phyloP scores from a whole-genome alignment of 2,329 filamentous ascomycete species.

The Coniochaeta prunicola region DNA sequence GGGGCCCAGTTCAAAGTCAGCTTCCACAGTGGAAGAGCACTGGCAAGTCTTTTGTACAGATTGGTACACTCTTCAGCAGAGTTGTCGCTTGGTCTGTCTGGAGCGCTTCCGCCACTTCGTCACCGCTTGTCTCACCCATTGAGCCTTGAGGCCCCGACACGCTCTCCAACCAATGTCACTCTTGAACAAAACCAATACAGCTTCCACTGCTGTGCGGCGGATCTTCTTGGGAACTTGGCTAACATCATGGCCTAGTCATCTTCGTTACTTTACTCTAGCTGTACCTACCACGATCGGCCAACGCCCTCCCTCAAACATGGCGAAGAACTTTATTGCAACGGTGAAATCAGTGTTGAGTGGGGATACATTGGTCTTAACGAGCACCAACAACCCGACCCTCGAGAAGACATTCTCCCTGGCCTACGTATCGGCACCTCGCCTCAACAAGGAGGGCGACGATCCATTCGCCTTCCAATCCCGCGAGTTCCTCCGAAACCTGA shows the following conservation, averaged over 20 bases:
- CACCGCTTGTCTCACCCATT: neutral
- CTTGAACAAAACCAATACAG: neutral
- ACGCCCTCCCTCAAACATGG: slow-evolving; percentile 29
- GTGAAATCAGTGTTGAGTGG: slow-evolving; percentile 94
- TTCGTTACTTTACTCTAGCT: neutral
- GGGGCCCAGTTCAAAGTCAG: neutral
- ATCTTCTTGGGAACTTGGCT: neutral
- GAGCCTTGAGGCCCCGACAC: neutral
- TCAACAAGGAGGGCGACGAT: slow-evolving; percentile 87
- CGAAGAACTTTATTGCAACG: slow-evolving; percentile 55
- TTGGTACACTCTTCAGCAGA: neutral
- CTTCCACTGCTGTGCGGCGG: neutral
- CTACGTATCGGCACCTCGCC: slow-evolving; percentile 81
- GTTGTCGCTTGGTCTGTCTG: neutral
- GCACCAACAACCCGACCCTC: slow-evolving; percentile 70
- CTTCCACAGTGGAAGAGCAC: neutral
- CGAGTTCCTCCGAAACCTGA: slow-evolving; percentile 78
- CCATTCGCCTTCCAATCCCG: slow-evolving; percentile 89
- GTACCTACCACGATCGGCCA: neutral
- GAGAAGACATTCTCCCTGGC: slow-evolving; percentile 87
- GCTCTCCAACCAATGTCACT: too few relatives aligned
- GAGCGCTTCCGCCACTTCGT: neutral
- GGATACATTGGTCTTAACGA: slow-evolving; percentile 81
- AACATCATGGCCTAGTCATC: neutral
- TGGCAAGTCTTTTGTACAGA: neutral